Evolutionary conservation across 2,329 filamentous ascomycete genomes (phyloP).

Genomic region (Sclerotinia trifoliorum): DNA sequence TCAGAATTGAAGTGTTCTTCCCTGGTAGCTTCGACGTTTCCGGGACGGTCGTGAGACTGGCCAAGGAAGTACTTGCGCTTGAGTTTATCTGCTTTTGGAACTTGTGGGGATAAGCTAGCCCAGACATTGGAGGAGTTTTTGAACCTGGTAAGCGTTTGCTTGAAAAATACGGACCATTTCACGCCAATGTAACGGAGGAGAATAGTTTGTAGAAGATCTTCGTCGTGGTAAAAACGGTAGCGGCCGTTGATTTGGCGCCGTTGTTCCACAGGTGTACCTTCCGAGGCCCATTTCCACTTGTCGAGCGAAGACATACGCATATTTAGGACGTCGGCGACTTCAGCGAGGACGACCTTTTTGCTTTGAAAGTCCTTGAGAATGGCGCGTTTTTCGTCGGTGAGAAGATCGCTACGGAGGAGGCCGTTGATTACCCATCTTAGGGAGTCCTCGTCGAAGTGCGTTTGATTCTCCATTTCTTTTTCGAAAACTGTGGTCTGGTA

Average conservation of each 20-base stretch:
- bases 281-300: constrained; percentile 51
- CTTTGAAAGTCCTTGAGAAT: constrained; percentile 51
- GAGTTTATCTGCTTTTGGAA: constrained; percentile 34
- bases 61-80: constrained; percentile 48
- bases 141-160: constrained; percentile 39
- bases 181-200: constrained; percentile 54
- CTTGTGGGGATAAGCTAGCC: constrained; percentile 33
- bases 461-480: constrained; percentile 18
- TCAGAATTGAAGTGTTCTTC: constrained; percentile 47
- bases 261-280: constrained; percentile 49
- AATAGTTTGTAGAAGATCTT: constrained; percentile 55
- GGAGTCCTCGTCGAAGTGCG: constrained; percentile 43
- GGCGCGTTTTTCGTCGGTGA: constrained; percentile 50
- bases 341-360: constrained; percentile 49
- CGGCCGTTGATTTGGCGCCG: constrained; percentile 55
- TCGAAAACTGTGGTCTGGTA: constrained; percentile 43
- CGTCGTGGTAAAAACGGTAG: constrained; percentile 59
- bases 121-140: constrained; percentile 23
- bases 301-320: constrained; percentile 52
- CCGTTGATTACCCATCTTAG: constrained; percentile 49
- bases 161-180: constrained; percentile 49
- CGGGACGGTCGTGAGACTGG: constrained; percentile 12
- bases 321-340: constrained; percentile 57
- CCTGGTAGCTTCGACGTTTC: constrained; percentile 41
- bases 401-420: constrained; percentile 50